Base-by-base conservation (phyloP, 2,329 filamentous ascomycete genomes). In the Dendryphion nanum region DNA sequence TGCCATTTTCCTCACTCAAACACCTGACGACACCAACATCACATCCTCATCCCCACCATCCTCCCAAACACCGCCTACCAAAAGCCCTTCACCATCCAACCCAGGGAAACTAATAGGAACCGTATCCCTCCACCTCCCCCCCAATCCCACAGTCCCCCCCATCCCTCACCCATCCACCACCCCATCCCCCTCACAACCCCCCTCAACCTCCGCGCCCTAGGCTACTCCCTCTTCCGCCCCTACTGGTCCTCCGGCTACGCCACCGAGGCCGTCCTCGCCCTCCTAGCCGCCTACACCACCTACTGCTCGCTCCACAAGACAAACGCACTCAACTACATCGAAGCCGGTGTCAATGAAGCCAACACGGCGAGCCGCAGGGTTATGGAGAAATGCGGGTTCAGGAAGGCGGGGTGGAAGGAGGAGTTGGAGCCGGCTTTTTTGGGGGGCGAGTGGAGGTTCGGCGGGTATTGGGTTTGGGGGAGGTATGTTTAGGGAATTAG, bases 211-310 rank as follows among this genome's bases (percentile, higher is more conserved):
- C 36, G 53, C 6, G 40, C 40, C 2, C 5, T 61, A 5, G 58
- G 55, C 2, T 61, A 61, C 35, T 44, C 50, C 1, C 45, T 55
- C 5, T 53, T 57, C 17, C 30, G 37, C 4, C 23, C 35, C 2
- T 38, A 45, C 4, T 51, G 49, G 37, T 57, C 57, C 2, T 50
- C 47, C n/a, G 57, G 58, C 2, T 59, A 59, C 28, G 57, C 50
- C 4, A 63, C 55, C 1, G 58, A 63, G 42, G 51, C 57, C 6
- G 41, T 30, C 3, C 19, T 35, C 2, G 55, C 36, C 6, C 4
- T 61, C 4, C 2, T 63, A 1, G 32, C 40, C 10, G 46, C 39
- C 1, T 61, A 58, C 10, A 20, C 33, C 6, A 37, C 30, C 16
- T 26, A 26, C 23, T 26, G 23, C 23, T 37, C 37, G 15, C 18